Conservation (phyloP, 2,329 filamentous ascomycete genomes). For the Diaporthe sp. region DNA sequence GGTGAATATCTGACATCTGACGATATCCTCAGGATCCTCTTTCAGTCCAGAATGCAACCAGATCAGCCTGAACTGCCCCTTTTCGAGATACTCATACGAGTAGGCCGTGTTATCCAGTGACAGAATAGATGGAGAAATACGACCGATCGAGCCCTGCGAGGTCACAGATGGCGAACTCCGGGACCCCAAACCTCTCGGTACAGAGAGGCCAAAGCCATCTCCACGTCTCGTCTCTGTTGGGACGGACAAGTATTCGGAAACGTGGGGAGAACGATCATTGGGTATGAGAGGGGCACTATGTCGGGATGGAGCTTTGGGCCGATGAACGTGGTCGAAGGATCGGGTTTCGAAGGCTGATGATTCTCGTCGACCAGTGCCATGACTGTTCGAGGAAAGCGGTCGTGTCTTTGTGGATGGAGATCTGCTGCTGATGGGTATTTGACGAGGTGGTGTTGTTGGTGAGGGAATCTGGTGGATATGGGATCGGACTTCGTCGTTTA, state of each 20-base stretch:
- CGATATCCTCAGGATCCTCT: not conserved
- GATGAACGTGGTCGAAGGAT: not conserved
- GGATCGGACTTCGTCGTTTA: not conserved
- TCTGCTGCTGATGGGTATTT: not conserved
- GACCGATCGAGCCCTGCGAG: not conserved
- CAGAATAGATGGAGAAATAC: not conserved
- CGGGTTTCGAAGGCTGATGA: not conserved
- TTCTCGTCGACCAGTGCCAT: not conserved
- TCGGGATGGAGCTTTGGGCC: not conserved
- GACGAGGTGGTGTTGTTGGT: not conserved
- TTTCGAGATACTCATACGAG: not conserved
- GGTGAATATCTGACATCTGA: slow-evolving; percentile 6
- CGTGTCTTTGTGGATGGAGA: not conserved
- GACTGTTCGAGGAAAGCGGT: not conserved
- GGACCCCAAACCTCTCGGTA: not conserved
- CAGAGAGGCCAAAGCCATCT: not conserved
- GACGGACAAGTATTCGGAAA: not conserved
- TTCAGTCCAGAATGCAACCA: not conserved
- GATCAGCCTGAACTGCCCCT: not conserved
- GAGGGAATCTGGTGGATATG: not conserved
- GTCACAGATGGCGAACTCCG: not conserved
- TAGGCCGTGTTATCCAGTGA: not conserved
- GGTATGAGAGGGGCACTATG: not conserved
- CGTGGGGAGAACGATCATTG: not conserved
- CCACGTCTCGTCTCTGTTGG: not conserved